Evolutionary conservation across 768 basidiomycete species (phyloP).

Genomic region (Pleurotus salmoneostramineus): DNA sequence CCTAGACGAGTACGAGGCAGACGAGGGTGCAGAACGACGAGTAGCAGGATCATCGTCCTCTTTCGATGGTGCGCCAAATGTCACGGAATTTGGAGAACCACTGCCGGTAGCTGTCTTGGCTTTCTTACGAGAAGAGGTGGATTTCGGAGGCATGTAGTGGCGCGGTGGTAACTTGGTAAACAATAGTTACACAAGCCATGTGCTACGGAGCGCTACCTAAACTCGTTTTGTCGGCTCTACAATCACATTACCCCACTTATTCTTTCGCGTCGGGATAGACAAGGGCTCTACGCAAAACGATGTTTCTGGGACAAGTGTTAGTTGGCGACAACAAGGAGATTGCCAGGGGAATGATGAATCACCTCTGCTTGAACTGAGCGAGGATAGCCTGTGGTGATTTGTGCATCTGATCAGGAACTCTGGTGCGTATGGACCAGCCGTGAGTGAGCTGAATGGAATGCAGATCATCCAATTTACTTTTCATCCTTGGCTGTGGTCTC

Average conservation of each 20-base stretch:
- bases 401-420: constrained; percentile 10
- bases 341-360: constrained; percentile 7
- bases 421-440: constrained; percentile 26
- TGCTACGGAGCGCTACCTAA: too few species aligned
- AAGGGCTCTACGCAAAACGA: constrained; percentile 51
- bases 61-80: constrained; percentile 39
- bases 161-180: too few species aligned
- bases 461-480: constrained; percentile 15
- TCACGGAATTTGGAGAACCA: constrained; percentile 1
- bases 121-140: neutral
- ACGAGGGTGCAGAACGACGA: constrained; percentile 36
- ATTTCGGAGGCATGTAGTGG: constrained; percentile 3
- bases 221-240: too few species aligned
- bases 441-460: constrained; percentile 7
- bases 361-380: constrained; percentile 70
- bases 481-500: constrained; percentile 53
- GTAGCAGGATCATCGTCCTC: constrained; percentile 36
- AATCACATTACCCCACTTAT: constrained; percentile 1
- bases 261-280: constrained; percentile 36
- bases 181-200: too few species aligned
- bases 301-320: constrained; percentile 39
- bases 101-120: neutral
- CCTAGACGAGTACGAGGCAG: constrained; percentile 48
- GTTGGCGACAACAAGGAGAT: neutral
- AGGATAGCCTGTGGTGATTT: constrained; percentile 48